Conservation (phyloP, 1,284 basidiomycete species). For the Phlebopus sp. region DNA sequence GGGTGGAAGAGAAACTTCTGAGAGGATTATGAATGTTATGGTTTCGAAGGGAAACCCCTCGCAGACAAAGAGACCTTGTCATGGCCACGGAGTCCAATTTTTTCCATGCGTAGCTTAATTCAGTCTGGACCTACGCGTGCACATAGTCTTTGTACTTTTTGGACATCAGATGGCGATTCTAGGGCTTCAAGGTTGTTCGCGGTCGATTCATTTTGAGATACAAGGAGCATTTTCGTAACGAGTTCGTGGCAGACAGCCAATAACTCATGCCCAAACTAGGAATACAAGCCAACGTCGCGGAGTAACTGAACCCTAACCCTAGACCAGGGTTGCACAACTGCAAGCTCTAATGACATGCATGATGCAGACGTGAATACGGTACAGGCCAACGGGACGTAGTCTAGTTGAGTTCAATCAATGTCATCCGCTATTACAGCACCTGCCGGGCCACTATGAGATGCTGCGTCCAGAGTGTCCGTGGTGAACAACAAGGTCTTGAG, state of each 20-base stretch:
- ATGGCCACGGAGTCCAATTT: neutral
- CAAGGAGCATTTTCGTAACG: slow-evolving; percentile 1
- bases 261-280: slow-evolving; percentile 27
- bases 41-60: neutral
- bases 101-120: neutral
- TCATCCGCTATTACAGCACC: slow-evolving; percentile 20
- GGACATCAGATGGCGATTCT: neutral
- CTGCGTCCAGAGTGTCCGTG: neutral
- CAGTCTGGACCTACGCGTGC: neutral
- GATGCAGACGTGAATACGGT: slow-evolving; percentile 1
- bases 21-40: neutral
- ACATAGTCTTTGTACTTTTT: slow-evolving; percentile 8
- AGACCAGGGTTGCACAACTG: neutral
- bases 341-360: slow-evolving; percentile 12
- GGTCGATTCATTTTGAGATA: neutral
- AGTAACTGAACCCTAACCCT: slow-evolving; percentile 7
- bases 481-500: neutral
- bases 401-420: slow-evolving; percentile 26
- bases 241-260: neutral
- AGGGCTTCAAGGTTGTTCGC: neutral
- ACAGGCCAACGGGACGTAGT: too few relatives aligned
- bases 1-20: neutral
- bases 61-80: slow-evolving; percentile 2
- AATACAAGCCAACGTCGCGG: slow-evolving; percentile 30
- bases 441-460: neutral